A percentile compares a stretch with the other conserved stretches of the same genome.
Evolutionary conservation across 495 filamentous ascomycete genomes (phyloP).

Genomic region (Ascobolus immersus): DNA sequence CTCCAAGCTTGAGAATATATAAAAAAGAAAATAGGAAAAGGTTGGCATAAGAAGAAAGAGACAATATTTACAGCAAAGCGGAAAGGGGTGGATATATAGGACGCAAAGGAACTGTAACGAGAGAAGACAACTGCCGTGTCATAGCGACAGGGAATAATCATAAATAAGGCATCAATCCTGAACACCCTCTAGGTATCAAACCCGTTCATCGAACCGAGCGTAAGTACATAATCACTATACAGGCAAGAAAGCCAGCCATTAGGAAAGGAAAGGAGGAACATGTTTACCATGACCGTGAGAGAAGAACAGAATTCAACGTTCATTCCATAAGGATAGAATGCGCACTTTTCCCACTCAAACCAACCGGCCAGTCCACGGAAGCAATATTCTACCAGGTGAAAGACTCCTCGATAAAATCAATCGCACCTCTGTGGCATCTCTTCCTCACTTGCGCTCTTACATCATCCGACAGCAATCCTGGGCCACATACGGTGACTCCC

Average conservation of each 20-base stretch:
- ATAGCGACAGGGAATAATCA: not conserved
- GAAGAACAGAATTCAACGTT: no score
- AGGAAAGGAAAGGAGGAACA: not conserved
- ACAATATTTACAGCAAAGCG: no score
- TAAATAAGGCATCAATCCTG: not conserved
- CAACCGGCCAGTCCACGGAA: not conserved
- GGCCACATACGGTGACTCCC: slow-evolving; percentile 70
- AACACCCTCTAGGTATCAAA: no score
- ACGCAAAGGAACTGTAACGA: not conserved
- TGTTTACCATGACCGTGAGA: no score
- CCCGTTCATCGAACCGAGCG: no score
- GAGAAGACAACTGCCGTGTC: not conserved
- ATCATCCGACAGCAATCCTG: slow-evolving; percentile 68
- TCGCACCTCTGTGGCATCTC: slow-evolving; percentile 33
- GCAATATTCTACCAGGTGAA: slow-evolving; percentile 46
- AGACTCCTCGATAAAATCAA: slow-evolving; percentile 87
- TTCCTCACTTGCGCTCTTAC: slow-evolving; percentile 47
- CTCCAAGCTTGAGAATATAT: no score
- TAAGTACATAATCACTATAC: no score
- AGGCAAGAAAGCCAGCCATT: not conserved
- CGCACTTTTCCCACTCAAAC: not conserved
- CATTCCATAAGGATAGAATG: not conserved
- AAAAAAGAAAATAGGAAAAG: no score
- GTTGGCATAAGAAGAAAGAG: no score
- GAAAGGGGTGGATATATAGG: not conserved